Evolutionary conservation across 441 rosid genomes (phyloP), one percentile per base, ranked within the genome.

Genomic region (Theobroma grandiflorum): DNA sequence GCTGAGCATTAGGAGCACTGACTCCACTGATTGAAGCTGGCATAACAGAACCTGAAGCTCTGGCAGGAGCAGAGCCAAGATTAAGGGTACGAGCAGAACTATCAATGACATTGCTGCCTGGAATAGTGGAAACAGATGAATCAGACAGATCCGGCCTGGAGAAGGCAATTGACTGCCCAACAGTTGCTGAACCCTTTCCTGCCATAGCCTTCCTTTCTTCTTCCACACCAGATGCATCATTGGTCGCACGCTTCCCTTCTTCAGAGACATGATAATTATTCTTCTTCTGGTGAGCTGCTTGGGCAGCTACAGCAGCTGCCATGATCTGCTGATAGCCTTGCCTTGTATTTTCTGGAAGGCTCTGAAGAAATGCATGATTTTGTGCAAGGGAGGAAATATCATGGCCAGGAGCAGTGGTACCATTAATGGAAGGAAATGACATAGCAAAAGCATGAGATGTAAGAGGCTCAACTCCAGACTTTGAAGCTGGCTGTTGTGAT

Each of bases 81-180:
- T 90, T 91, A 61, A 89, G 85, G 49, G 89, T 82, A 72, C 95
- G 87, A 9, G 89, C 88, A 65, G 99, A 91, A 84, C 95, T 91
- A 81, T 97, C 99, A 72, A 95, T 87, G 5, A 92, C 96, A 74
- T 85, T 85, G 86, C 87, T 89, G 77, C 87, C 91, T 1, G 92
- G 87, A 38, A 88, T 78, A 20, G 89, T 69, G 63, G 96, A 91
- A 78, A 82, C 90, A 40, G 94, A 81, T 63, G 94, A 35, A 72
- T 91, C 95, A 10, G 88, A 82, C 59, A 89, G 76, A 82, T 95
- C 98, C 1, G 89, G 88, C 87, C 95, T 84, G 5, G 95, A 88
- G 87, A 97, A 95, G 67, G 94, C 96, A 91, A 95, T 92, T 16
- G 92, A 91, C 79, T 95, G 99, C 64, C 93, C 98, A 35, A 82